These are phyloP conservation scores for Dioscorea alata DNA, from an alignment of 106 monocot species.

Conservation along the genomic window DNA sequence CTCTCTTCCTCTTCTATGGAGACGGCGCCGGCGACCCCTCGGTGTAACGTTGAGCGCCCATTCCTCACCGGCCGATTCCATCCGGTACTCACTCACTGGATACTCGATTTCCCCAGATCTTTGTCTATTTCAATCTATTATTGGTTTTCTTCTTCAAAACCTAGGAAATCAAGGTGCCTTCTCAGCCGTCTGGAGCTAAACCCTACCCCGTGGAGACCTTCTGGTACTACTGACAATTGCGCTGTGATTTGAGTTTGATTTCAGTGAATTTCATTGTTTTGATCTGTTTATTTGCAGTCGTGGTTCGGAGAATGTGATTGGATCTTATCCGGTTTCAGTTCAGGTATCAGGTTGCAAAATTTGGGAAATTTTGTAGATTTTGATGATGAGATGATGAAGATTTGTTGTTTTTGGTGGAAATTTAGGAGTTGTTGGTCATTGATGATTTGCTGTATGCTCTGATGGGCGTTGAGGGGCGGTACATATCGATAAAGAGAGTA, in stretches of 20 bases:
- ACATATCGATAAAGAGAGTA: conserved; percentile 73
- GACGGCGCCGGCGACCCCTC: conserved; percentile 35
- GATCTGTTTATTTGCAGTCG: conserved; percentile 25
- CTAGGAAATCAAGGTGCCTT: conserved; percentile 54
- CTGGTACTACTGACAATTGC: conserved; percentile 20
- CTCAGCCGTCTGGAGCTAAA: conserved; percentile 24
- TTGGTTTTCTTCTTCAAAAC: not conserved
- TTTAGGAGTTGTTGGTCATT: conserved; percentile 87
- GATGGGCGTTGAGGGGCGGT: conserved; percentile 89
- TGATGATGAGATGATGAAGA: not conserved
- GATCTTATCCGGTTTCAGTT: conserved; percentile 71
- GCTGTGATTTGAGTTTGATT: not conserved
- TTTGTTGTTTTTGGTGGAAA: conserved; percentile 4
- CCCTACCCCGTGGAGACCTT: conserved; percentile 45
- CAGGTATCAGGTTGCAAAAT: conserved; percentile 28
- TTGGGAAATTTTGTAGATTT: not conserved
- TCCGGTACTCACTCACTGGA: conserved; percentile 25
- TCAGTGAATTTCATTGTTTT: not conserved
- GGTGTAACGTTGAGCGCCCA: conserved; percentile 88
- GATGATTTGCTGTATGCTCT: conserved; percentile 86
- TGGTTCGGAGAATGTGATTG: conserved; percentile 48
- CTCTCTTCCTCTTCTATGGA: conserved; percentile 12
- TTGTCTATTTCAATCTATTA: not conserved
- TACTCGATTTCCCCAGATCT: not conserved
- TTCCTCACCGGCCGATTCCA: conserved; percentile 81